Conservation (phyloP, 1,284 basidiomycete genomes). For the Mycena citricolor region DNA sequence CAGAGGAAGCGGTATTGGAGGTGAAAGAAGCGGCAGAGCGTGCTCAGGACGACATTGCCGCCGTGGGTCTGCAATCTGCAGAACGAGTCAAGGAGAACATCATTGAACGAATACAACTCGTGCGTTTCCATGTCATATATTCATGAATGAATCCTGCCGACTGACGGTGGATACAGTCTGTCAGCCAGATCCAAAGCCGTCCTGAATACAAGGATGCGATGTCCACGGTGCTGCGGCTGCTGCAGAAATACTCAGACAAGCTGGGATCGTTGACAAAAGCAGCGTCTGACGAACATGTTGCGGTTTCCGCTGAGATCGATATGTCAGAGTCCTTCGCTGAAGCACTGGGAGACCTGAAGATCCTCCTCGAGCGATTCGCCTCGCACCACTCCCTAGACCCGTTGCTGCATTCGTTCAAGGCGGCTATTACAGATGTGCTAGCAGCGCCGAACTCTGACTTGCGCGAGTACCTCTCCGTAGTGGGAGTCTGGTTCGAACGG, state of each 20-base stretch:
- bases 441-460: constrained; percentile 27
- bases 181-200: constrained; percentile 39
- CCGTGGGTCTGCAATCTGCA: constrained; percentile 25
- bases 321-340: constrained; percentile 32
- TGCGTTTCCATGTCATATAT: constrained; percentile 21
- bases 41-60: constrained; percentile 22
- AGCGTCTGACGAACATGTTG: too few species aligned
- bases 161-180: constrained; percentile 32
- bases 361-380: constrained; percentile 42
- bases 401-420: constrained; percentile 30
- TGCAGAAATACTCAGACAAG: constrained; percentile 41
- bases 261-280: too few species aligned
- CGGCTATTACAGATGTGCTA: constrained; percentile 28
- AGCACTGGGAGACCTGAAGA: constrained; percentile 35
- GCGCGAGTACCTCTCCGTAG: constrained; percentile 32
- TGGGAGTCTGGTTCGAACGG: constrained; percentile 38
- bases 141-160: background rate
- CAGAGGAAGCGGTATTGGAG: constrained; percentile 21
- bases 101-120: constrained; percentile 40
- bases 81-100: constrained; percentile 35
- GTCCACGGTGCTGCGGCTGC: constrained; percentile 38
- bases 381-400: constrained; percentile 39
- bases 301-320: constrained; percentile 24
- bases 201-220: constrained; percentile 39
- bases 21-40: constrained; percentile 24